Base-by-base conservation (phyloP, 331 rosid genomes). In the Erythrophleum ivorense region DNA sequence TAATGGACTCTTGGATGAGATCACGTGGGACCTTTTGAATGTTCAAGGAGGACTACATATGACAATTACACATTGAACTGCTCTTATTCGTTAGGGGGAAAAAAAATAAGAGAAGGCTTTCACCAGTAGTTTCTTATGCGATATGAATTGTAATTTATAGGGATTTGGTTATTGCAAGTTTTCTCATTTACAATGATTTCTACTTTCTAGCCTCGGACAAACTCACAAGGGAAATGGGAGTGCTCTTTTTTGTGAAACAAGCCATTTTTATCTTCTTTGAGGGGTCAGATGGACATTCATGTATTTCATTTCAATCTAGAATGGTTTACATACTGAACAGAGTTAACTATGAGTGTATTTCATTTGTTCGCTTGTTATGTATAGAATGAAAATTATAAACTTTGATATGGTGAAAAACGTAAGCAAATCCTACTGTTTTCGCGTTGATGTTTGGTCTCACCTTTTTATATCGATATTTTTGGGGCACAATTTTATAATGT, bases 1-100 rank as follows among this genome's bases (percentile, higher is more conserved):
- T 34, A 80, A 80, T 80, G 86, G 86, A 46, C 96, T 95, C 34
- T 14, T 93, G 31, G 96, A 93, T 52, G 98, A 95, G 82, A 82
- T 90, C 79, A 68, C 93, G 3, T 46, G 78, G 71, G 94, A 92
- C 33, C 90, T 91, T 82, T 52, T 84, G 77, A 91, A 49, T 66
- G 64, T 33, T 55, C 34, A 45, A 21, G 75, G 66, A 59, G 75
- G 62, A 71, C 60, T 59, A 41, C 46, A 52, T 73, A 80, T 63
- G 71, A 67, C 36, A 60, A 63, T 48, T 69, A 59, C 15, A 24
- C 19, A 31, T n/a, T 64, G 8, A 33, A 55, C 65, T 79, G 45
- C 46, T 36, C 38, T 21, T 43, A 21, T 24, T 24, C 38, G 10
- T 21, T 11, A 6, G 29, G 59, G 18, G 40, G 5, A 36, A 1